Conservation (phyloP, 805 yeast genomes). For the Saturnispora saitoi region DNA sequence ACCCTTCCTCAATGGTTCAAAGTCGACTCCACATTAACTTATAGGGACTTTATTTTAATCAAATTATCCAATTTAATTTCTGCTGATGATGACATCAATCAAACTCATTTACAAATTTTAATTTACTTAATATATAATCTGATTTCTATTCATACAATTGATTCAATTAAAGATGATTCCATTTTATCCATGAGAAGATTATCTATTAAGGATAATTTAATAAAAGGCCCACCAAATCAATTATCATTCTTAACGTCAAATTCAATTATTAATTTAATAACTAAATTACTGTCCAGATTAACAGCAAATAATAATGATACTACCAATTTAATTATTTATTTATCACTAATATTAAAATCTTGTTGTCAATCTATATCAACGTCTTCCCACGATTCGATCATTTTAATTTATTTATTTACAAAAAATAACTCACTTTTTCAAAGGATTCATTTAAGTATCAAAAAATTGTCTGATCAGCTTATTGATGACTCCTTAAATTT, state of each 20-base stretch:
- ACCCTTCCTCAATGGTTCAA: conserved; percentile 47
- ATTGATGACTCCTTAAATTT: conserved; percentile 9
- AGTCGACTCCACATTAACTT: conserved; percentile 33
- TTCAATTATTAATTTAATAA: conserved; percentile 36
- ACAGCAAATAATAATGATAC: conserved; percentile 36
- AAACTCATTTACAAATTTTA: conserved; percentile 37
- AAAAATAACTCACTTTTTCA: conserved; percentile 34
- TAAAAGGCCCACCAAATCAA: conserved; percentile 24
- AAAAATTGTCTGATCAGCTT: conserved; percentile 22
- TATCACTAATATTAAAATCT: conserved; percentile 52
- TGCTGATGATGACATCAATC: conserved; percentile 28
- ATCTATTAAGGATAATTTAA: conserved; percentile 4
- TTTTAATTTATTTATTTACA: conserved; percentile 42
- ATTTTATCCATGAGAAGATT: too few relatives aligned
- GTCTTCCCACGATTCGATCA: conserved; percentile 42
- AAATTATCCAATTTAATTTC: conserved; percentile 39
- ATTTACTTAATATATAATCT: conserved; percentile 57
- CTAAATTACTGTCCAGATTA: conserved; percentile 29
- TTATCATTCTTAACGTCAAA: conserved; percentile 45
- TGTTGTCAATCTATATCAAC: conserved; percentile 45
- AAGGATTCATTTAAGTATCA: conserved; percentile 30
- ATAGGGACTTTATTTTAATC: conserved; percentile 54
- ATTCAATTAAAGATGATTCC: not conserved
- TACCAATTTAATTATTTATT: conserved; percentile 32
- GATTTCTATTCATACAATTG: conserved; percentile 31